Evolutionary conservation across 176 grass and related monocot species (phyloP), one percentile per base, ranked within the genome.

Genomic region (Alloteropsis semialata): DNA sequence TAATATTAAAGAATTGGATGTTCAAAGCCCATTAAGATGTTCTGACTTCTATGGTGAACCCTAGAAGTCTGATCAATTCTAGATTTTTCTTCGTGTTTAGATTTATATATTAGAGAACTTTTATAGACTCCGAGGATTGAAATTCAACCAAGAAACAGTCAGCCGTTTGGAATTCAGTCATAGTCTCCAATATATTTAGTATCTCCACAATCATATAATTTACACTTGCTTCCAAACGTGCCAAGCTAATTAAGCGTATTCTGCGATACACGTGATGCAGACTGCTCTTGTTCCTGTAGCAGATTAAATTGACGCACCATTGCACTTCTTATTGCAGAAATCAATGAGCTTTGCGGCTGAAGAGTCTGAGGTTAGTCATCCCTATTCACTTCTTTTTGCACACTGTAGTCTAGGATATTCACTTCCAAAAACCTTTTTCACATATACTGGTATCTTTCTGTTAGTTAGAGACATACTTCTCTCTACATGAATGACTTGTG

Each of bases 341-440:
- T 92, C 85, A 15, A 90, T 92, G 84, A 84, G 76, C 70, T 90
- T 90, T 81, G 90, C 72, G 0, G 36, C 93, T 86, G 78, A 92
- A 63, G 76, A 13, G 43, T 88, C 93, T 66, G 83, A 92, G 90
- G 93, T 95, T 81, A 85, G 87, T 76, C 39, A 78, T 92, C 69
- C 78, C 10, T 15, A 66, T 90, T 83, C 39, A 66, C 43, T 65
- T 78, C 58, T 42, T 58, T 5, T 82, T 78, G 30, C 55, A 33
- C 41, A 25, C 9, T 83, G 4, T 60, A 38, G 29, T 65, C 49
- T 30, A 67, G 56, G 38, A 86, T 44, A 72, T 72, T 33, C 69
- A 50, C 17, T 72, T 50, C 44, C 72, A 32, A 59, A 59, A 62
- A 53, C 12, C 27, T 37, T 79, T 78, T 67, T 14, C 32, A 38